Evolutionary conservation across 352 stramenopile genomes (phyloP).

Genomic region (Globisporangium takayamanum): DNA sequence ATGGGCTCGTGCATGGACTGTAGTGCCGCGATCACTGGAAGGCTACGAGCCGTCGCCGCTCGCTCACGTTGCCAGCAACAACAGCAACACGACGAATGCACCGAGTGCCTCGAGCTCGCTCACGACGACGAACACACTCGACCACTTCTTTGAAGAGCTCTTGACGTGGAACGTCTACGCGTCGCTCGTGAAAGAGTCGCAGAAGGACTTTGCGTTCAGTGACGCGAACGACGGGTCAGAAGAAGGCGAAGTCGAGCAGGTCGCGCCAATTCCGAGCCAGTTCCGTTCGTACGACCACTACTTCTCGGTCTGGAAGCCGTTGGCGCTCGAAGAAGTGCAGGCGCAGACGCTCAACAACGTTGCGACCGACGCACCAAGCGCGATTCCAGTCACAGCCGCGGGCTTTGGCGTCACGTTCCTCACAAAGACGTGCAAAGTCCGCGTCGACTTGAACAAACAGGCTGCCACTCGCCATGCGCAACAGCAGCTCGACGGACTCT

Average conservation of each 20-base stretch:
- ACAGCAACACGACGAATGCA: constrained; percentile 8
- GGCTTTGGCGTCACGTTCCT: constrained; percentile 52
- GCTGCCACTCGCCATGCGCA: constrained; percentile 16
- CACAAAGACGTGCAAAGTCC: constrained; percentile 61
- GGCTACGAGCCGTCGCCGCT: constrained; percentile 5
- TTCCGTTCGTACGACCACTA: constrained; percentile 87
- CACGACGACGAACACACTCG: constrained; percentile 50
- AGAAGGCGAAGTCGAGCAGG: constrained; percentile 55
- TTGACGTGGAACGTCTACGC: constrained; percentile 78
- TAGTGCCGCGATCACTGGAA: constrained; percentile 10
- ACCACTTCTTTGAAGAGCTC: constrained; percentile 82
- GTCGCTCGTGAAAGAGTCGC: constrained; percentile 41
- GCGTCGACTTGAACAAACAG: constrained; percentile 53
- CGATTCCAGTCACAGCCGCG: constrained; percentile 42
- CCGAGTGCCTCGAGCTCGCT: not conserved
- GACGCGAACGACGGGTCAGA: constrained; percentile 64
- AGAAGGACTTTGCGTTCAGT: constrained; percentile 43
- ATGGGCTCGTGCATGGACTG: constrained; percentile 3
- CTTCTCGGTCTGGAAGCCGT: constrained; percentile 84
- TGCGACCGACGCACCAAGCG: constrained; percentile 45
- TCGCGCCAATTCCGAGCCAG: constrained; percentile 69
- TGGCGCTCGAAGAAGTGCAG: constrained; percentile 85
- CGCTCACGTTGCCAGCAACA: not conserved
- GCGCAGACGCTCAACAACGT: constrained; percentile 79
- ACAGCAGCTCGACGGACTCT: constrained; percentile 41